Evolutionary conservation across 306 rosid genomes (phyloP).

Genomic region (Dryas octopetala): DNA sequence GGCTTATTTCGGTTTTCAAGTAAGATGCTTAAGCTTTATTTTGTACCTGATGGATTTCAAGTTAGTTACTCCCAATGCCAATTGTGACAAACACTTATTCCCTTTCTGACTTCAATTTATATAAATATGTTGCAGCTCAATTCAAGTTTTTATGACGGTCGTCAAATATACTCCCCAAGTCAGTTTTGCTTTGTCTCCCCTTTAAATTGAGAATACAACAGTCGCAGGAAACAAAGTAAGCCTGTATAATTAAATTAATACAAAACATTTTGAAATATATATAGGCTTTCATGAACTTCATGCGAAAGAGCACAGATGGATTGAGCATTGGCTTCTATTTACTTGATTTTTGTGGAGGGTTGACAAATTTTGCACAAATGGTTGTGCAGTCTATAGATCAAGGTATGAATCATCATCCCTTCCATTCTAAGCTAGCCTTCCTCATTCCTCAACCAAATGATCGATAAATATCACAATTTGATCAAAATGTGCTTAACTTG

Average conservation of each 20-base stretch:
- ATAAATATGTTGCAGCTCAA: slow-evolving; percentile 55
- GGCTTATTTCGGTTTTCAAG: slow-evolving; percentile 82
- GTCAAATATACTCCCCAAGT: slow-evolving; percentile 94
- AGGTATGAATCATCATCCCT: slow-evolving; percentile 38
- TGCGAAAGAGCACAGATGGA: slow-evolving; percentile 78
- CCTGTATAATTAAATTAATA: not conserved
- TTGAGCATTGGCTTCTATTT: slow-evolving; percentile 72
- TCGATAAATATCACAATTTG: not conserved
- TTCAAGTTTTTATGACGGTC: slow-evolving; percentile 78
- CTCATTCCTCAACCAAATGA: not conserved
- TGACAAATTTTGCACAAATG: slow-evolving; percentile 73
- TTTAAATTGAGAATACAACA: not conserved
- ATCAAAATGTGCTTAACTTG: not conserved
- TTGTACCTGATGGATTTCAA: not conserved
- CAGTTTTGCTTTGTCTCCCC: slow-evolving; percentile 3
- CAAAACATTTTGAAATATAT: slow-evolving; percentile 2
- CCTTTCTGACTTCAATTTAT: slow-evolving; percentile 11
- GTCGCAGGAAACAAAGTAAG: not conserved
- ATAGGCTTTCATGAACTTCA: slow-evolving; percentile 76
- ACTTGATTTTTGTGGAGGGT: slow-evolving; percentile 70
- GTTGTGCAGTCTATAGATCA: slow-evolving; percentile 80
- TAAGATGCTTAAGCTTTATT: slow-evolving; percentile 30
- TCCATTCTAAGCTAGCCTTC: not conserved
- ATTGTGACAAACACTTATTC: not conserved
- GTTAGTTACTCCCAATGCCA: too few relatives aligned